Evolutionary conservation across 148 eudicot species (phyloP).

Genomic region (Pouteria glomerata): DNA sequence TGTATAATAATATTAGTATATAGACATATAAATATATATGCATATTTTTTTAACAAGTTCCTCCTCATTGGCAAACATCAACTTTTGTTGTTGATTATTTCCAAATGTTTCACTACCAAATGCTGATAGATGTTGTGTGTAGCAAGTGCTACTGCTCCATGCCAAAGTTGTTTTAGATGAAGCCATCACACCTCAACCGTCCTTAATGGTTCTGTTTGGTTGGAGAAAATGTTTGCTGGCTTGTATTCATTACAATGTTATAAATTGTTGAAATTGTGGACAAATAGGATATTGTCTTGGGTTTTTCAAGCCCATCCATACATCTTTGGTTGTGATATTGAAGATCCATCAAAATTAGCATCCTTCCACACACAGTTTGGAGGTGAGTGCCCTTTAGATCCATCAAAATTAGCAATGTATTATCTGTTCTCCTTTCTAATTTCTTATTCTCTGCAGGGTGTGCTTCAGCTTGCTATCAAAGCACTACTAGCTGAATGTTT

Average conservation of each 20-base stretch:
- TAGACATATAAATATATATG: too few species aligned
- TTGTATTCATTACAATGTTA: too few species aligned
- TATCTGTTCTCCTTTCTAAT: conserved; percentile 7
- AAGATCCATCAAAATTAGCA: conserved; percentile 61
- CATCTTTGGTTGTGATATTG: conserved; percentile 85
- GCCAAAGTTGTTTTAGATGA: too few species aligned
- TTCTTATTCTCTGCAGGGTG: conserved; percentile 40
- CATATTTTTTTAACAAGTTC: neutral
- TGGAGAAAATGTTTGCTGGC: too few species aligned
- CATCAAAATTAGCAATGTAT: neutral
- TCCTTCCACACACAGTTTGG: conserved; percentile 37
- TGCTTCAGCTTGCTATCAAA: conserved; percentile 51
- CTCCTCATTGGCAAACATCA: too few species aligned
- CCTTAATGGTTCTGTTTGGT: neutral
- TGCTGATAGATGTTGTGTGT: neutral
- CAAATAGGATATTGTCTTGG: too few species aligned
- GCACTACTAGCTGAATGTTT: conserved; percentile 61
- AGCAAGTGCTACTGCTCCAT: neutral
- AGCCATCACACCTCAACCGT: neutral
- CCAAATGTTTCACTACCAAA: neutral
- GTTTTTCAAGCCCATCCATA: too few species aligned
- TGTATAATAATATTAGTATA: neutral
- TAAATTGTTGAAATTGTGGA: too few species aligned
- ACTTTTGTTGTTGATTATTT: neutral
- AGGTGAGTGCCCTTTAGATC: conserved; percentile 36